A percentile compares a stretch with the other conserved stretches of the same genome.
Evolutionary conservation across 139 green algal species (phyloP).

Genomic region (Volvox reticuliferus): DNA sequence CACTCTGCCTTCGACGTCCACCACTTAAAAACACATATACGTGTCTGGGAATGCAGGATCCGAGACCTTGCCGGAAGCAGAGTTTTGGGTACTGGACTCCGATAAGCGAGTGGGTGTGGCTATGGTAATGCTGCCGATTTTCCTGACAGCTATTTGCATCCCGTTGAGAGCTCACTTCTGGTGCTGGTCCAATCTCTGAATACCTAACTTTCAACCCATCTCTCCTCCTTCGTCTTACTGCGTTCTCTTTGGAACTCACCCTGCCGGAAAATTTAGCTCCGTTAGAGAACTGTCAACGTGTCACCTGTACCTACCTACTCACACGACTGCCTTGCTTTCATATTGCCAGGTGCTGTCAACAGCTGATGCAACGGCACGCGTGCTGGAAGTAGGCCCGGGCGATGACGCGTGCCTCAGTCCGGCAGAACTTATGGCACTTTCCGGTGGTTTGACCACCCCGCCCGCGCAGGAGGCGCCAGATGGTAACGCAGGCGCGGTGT

Average conservation of each 20-base stretch:
- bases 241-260: too few relatives aligned
- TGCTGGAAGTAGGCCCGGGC: constrained; percentile 43
- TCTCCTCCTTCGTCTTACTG: too few relatives aligned
- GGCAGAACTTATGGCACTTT: constrained; percentile 37
- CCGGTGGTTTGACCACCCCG: background rate
- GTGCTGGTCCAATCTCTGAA: too few relatives aligned
- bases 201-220: too few relatives aligned
- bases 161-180: too few relatives aligned
- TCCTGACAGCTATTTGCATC: too few relatives aligned
- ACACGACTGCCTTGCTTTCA: background rate
- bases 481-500: constrained; percentile 44
- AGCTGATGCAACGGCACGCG: background rate
- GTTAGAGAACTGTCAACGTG: too few relatives aligned
- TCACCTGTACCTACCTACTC: background rate
- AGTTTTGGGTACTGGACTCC: constrained; percentile 64
- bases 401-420: constrained; percentile 43
- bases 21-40: background rate
- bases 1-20: background rate
- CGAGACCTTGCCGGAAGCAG: constrained; percentile 46
- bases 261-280: too few relatives aligned
- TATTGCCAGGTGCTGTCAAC: constrained; percentile 1
- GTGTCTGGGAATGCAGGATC: background rate
- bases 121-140: too few relatives aligned
- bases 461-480: background rate
- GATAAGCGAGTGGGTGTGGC: constrained; percentile 50